Base-by-base conservation (phyloP, 2,329 filamentous ascomycete species). In the Podosphaera fusca region DNA sequence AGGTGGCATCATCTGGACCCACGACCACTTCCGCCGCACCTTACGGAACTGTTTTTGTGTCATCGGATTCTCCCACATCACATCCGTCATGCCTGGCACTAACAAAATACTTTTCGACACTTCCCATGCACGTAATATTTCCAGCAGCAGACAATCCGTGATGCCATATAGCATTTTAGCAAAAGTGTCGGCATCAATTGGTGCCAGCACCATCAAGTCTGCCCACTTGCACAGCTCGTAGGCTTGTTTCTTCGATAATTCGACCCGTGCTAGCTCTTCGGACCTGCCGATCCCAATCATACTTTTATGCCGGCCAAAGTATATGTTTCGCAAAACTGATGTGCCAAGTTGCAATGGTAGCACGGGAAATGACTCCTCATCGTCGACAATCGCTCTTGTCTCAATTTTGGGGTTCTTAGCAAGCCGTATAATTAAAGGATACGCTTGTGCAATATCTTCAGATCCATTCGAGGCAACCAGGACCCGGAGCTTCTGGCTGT, bases 11-110 rank as follows among this genome's bases (percentile, higher is more conserved):
- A 92, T 80, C 60, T 84, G 78, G 56, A 95, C 79, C 87, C 87
- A 95, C 56, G 82, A 82, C 87, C 87, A 94, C 67, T 87, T 89
- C 60, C 80, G 75, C 61, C 82, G 77, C 47, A 95, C 79, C 70
- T 94, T 92, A 69, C 79, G 84, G 59, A 95, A 76, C 66, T 95
- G 88, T 64, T 87, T 84, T 71, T 85, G 86, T 14, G 87, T 94
- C 71, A 89, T 82, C 2, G 88, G 87, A 64, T 92, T 88, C 66
- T 89, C 81, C 87, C 87, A 94, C 80, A 90, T 88, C 59, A 85
- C 77, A 1, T 80, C 80, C 38, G 85, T 90, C 88, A 95, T 94
- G 61, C 86, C 87, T 0, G 89, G 88, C 5, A 94, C 82, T 58
- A 95, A 72, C 54, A 95, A 71, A 35, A 94, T 84, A 63, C 83